These are phyloP conservation scores for Candida coleopterorum DNA, from an alignment of 805 yeast species.

Conservation along the genomic window DNA sequence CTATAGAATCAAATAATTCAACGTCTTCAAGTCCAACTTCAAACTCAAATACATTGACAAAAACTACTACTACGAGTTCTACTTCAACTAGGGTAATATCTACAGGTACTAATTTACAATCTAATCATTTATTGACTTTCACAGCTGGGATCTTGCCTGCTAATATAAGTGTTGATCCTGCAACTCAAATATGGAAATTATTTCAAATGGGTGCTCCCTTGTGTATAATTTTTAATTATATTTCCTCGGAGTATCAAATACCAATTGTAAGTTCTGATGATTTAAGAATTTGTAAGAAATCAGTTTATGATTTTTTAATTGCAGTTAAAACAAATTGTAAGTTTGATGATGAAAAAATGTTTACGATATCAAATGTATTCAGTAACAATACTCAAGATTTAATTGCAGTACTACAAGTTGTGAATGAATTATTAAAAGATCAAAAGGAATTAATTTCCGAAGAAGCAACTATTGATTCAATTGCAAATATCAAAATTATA, in stretches of 20 bases:
- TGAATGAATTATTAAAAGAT: conserved; percentile 50
- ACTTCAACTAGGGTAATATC: no score
- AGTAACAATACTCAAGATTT: conserved; percentile 76
- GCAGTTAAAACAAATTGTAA: conserved; percentile 77
- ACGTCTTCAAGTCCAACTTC: conserved; percentile 9
- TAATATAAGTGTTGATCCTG: conserved; percentile 79
- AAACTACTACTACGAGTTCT: background rate
- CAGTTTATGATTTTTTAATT: conserved; percentile 82
- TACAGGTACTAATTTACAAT: conserved; percentile 1
- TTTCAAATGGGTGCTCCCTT: conserved; percentile 91
- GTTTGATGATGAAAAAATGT: conserved; percentile 74
- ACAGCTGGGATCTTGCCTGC: conserved; percentile 77
- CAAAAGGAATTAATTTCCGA: conserved; percentile 1
- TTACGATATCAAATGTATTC: conserved; percentile 87
- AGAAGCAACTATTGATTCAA: conserved; percentile 5
- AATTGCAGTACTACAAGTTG: conserved; percentile 68
- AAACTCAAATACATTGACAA: background rate
- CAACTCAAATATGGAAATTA: conserved; percentile 81
- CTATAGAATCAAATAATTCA: conserved; percentile 29
- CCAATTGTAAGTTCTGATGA: conserved; percentile 74
- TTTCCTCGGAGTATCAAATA: conserved; percentile 43
- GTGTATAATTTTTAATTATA: conserved; percentile 75
- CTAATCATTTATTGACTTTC: conserved; percentile 51
- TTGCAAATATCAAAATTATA: conserved; percentile 26
- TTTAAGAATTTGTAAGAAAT: conserved; percentile 76